phyloP scores from a whole-genome alignment of 2,329 filamentous ascomycete genomes.

The Paecilomyces sp. region DNA sequence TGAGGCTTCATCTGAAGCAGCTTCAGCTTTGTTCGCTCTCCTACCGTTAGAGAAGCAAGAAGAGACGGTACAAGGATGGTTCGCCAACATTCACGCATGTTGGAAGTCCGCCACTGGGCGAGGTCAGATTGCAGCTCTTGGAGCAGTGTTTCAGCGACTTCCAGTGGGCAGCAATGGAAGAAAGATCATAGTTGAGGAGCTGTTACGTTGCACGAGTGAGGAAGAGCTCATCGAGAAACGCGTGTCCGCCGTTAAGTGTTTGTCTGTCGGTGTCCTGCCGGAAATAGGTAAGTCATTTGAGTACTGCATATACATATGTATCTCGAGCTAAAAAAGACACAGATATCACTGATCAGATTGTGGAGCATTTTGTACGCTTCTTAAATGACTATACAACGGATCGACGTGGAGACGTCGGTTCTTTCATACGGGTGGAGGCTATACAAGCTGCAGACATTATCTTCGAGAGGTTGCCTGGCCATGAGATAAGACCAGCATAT shows the following conservation, averaged over 20 bases:
- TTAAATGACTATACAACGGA: slow-evolving; percentile 89
- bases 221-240: slow-evolving; percentile 35
- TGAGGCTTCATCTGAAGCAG: slow-evolving; percentile 32
- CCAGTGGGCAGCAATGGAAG: slow-evolving; percentile 14
- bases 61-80: slow-evolving; percentile 31
- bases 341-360: slow-evolving; percentile 24
- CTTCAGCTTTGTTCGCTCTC: slow-evolving; percentile 32
- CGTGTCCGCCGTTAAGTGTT: slow-evolving; percentile 32
- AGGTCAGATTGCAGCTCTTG: slow-evolving; percentile 37
- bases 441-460: slow-evolving; percentile 54
- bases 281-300: slow-evolving; percentile 22
- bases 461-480: slow-evolving; percentile 13
- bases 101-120: slow-evolving; percentile 32
- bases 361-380: slow-evolving; percentile 24
- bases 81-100: slow-evolving; percentile 28
- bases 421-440: slow-evolving; percentile 73
- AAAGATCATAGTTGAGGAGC: slow-evolving; percentile 22
- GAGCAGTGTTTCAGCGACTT: slow-evolving; percentile 30
- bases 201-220: slow-evolving; percentile 26
- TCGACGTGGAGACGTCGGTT: slow-evolving; percentile 82
- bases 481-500: slow-evolving; percentile 7
- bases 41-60: slow-evolving; percentile 23
- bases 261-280: slow-evolving; percentile 30
- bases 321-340: slow-evolving; percentile 10
- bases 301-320: background rate